Evolutionary conservation across 306 rosid species (phyloP), one percentile per base, ranked within the genome.

Genomic region (Begonia peltatifolia): DNA sequence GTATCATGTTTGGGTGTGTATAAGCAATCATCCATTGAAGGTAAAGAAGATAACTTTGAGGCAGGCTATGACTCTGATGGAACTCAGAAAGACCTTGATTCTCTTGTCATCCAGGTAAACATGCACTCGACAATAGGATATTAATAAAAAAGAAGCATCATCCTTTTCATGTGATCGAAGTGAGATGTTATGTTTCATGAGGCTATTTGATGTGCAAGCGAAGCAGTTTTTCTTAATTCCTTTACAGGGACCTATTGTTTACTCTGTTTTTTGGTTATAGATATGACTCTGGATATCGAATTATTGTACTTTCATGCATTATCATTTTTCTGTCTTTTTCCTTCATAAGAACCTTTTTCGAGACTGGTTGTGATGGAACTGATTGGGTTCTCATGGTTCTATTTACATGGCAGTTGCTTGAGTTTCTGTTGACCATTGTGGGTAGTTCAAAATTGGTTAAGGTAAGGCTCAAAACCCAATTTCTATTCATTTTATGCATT

Each of bases 41-140:
- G 78, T 66, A 55, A 78, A 25, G 85, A 82, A 67, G 87, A 82
- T 69, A 77, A 93, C 25, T 75, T 66, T 52, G 97, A 83, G 14
- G 97, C 90, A 70, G 82, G 87, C 64, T 89, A 89, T 65, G 97
- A 89, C 65, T 89, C 97, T 53, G 97, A 89, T 70, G 97, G 97
- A 64, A 71, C 71, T 16, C 95, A 89, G 69, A 85, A 68, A 79
- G 83, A 85, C 78, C 86, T 89, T 56, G 97, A 89, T 53, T 82
- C 97, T 58, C 78, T 85, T 76, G 71, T 80, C 53, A 78, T 85
- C 63, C 97, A 89, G 97, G 97, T 85, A 70, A 43, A 41, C 43
- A 50, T 1, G 11, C 48, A 44, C 38, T 5, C 3, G 38, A 30
- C 38, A 30, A 30, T 5, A 30, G 6, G 9, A 30, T 30, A 30